phyloP scores from a whole-genome alignment of 2,329 filamentous ascomycete species.

The Ascochyta koolunga region DNA sequence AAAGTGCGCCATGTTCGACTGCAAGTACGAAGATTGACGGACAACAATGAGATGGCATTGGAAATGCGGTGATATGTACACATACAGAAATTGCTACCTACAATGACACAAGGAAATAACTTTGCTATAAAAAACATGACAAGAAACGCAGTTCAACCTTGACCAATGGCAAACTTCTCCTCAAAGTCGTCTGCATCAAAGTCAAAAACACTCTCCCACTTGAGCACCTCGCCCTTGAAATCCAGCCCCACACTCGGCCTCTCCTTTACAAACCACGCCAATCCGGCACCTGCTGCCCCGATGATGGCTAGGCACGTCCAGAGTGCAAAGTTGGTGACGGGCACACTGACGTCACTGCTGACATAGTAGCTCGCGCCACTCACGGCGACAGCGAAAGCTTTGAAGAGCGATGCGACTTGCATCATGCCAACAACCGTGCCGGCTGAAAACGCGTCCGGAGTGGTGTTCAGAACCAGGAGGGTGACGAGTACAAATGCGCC shows the following conservation, averaged over 20 bases:
- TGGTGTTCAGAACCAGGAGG: conserved; percentile 56
- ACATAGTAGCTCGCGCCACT: conserved; percentile 54
- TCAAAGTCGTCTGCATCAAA: conserved; percentile 39
- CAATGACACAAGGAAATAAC: not conserved
- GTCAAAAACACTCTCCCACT: conserved; percentile 57
- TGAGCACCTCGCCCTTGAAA: conserved; percentile 50
- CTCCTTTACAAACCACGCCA: conserved; percentile 55
- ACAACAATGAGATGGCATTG: not conserved
- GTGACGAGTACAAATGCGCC: conserved; percentile 52
- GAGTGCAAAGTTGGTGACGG: conserved; percentile 52
- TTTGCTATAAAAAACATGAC: not conserved
- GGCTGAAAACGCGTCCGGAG: conserved; percentile 54
- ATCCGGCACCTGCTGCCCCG: conserved; percentile 49
- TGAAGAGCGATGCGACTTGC: conserved; percentile 55
- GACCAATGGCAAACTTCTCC: conserved; percentile 6
- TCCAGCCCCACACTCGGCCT: conserved; percentile 53
- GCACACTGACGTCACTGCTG: conserved; percentile 52
- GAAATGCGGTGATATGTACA: conserved; percentile 5
- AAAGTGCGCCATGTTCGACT: not conserved
- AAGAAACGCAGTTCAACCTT: conserved; percentile 1
- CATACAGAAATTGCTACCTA: conserved; percentile 9
- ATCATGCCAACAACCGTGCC: conserved; percentile 57
- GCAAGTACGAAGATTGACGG: too few relatives aligned
- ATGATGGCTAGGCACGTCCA: conserved; percentile 53
- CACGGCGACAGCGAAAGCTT: conserved; percentile 54